Evolutionary conservation across 139 green algal species (phyloP), one percentile per base, ranked within the genome.

Genomic region (Volvox reticuliferus): DNA sequence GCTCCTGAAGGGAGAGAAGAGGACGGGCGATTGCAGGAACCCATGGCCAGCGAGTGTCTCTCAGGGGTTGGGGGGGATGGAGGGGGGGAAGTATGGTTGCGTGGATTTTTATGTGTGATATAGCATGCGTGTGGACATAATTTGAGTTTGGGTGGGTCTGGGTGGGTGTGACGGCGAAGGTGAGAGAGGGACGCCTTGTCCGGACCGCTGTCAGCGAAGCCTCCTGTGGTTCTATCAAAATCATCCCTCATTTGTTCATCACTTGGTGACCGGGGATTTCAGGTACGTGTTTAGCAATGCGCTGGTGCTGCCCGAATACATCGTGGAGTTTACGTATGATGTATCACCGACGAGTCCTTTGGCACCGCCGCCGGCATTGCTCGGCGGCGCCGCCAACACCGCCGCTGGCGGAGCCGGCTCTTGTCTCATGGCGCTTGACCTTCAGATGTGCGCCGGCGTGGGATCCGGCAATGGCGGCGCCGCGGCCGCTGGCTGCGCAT

Each of bases 241-340:
- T 36, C 76, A 21, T 26, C 6, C 76, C 33, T 26, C n/a, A 35
- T 35, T 90, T 35, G 37, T 36, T 14, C 17, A 55, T 55, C 9
- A 9, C n/a, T n/a, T n/a, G n/a, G n/a, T n/a, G n/a, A n/a, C 44
- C 44, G 9, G 9, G 5, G 44, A 5, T 9, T 55, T 55, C 79
- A 94, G 94, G 93, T 96, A 95, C 80, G 87, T 97, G 13, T 96
- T 97, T 67, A 92, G 97, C 82, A 90, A 91, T 62, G 30, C 80
- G 35, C 67, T 95, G 33, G 92, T 97, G 30, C 94, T 97, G 79
- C 96, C 96, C 18, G 96, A 98, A 92, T 98, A 97, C 91, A 73
- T 97, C 1, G 94, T 97, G 9, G 95, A 97, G 81, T 97, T 96
- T 76, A 88, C 94, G 76, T 96, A 96, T 35, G 80, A 89, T 0